Conservation (phyloP, 169 alveolate genomes). For the Eimeria acervulina region DNA sequence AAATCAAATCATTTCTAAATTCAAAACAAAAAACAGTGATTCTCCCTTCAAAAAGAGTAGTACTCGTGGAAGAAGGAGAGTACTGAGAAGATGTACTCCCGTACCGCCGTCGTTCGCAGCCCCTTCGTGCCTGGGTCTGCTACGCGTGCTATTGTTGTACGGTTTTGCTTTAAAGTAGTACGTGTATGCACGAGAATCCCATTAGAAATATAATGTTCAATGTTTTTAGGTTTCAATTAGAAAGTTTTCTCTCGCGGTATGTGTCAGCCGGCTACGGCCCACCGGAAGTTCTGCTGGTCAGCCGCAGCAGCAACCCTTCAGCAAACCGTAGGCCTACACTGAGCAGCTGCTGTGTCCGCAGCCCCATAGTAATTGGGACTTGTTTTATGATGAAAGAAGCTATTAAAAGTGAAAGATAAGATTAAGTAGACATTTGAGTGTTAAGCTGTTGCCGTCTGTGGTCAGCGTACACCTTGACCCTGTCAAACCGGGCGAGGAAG, state of each 20-base stretch:
- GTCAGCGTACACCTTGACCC: background rate
- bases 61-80: background rate
- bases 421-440: background rate
- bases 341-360: background rate
- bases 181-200: background rate
- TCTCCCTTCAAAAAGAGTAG: too few species aligned
- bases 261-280: background rate
- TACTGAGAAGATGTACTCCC: background rate
- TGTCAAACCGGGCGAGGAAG: background rate
- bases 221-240: background rate
- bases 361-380: slow-evolving; percentile 3
- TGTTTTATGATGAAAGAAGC: background rate
- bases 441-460: background rate
- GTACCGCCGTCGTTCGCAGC: slow-evolving; percentile 19
- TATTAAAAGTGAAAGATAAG: background rate
- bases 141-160: background rate
- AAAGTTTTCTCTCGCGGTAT: background rate
- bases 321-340: background rate
- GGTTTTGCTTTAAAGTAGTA: background rate
- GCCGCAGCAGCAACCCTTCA: background rate
- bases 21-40: too few species aligned
- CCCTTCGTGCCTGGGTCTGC: background rate
- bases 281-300: background rate
- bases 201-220: background rate
- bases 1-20: background rate